Percentiles rank a stretch among this genome's conserved stretches.
These are phyloP conservation scores for Sporothrix inflata DNA, from an alignment of 2,329 filamentous ascomycete species.

Conservation along the genomic window DNA sequence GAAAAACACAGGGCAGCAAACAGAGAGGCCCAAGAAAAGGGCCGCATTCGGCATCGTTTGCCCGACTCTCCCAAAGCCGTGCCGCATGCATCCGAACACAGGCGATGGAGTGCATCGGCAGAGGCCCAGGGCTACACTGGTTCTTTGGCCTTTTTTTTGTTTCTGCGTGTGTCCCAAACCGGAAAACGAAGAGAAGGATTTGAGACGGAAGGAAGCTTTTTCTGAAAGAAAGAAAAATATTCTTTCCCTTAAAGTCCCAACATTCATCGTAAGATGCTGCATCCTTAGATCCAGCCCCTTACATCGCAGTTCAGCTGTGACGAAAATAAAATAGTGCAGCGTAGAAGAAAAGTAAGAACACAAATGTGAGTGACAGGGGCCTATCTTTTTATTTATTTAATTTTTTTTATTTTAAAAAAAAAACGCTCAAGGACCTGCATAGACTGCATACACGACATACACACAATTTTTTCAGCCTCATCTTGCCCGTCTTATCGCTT, in stretches of 20 bases:
- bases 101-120: not conserved
- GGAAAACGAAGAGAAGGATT: not conserved
- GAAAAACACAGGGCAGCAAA: not conserved
- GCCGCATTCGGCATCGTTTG: not conserved
- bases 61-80: not conserved
- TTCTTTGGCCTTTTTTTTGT: not conserved
- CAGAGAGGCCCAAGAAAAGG: not conserved
- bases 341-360: not conserved
- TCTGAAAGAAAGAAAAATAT: not conserved
- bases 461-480: not conserved
- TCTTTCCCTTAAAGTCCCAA: no score
- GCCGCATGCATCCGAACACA: not conserved
- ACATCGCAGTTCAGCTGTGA: conserved; percentile 6
- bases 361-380: not conserved
- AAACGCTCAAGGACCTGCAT: not conserved
- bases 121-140: not conserved
- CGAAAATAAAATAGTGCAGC: not conserved
- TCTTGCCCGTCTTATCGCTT: not conserved
- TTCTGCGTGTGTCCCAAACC: not conserved
- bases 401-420: not conserved
- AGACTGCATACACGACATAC: not conserved
- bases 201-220: not conserved
- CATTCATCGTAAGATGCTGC: not conserved
- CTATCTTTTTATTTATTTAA: not conserved
- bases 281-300: not conserved